A percentile compares a stretch with the other conserved stretches of the same genome.
These are phyloP conservation scores for Massarina eburnea DNA, from an alignment of 2,329 filamentous ascomycete genomes.

Conservation along the genomic window DNA sequence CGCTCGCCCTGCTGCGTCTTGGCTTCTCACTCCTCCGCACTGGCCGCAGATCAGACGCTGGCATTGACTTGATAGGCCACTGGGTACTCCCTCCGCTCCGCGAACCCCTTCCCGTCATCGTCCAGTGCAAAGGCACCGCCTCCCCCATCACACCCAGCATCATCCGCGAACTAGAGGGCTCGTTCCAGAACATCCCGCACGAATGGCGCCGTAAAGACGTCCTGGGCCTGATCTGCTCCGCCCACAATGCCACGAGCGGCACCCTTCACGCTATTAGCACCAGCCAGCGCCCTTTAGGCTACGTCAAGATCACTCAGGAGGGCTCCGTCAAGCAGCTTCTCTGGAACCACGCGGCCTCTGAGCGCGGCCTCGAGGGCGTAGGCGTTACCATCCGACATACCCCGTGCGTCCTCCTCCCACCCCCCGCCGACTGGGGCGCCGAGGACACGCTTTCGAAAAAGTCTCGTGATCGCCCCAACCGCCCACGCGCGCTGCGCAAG, in stretches of 20 bases:
- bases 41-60: conserved; percentile 67
- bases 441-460: neutral
- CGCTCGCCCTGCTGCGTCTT: conserved; percentile 57
- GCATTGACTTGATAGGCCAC: conserved; percentile 72
- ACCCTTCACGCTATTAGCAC: conserved; percentile 70
- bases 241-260: conserved; percentile 73
- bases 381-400: conserved; percentile 40
- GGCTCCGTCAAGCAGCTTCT: conserved; percentile 68
- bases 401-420: conserved; percentile 15
- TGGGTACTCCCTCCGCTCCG: conserved; percentile 58
- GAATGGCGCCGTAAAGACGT: conserved; percentile 68
- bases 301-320: conserved; percentile 60
- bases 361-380: conserved; percentile 62
- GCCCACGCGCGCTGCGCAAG: conserved; percentile 6
- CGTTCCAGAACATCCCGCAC: conserved; percentile 70
- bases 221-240: conserved; percentile 71
- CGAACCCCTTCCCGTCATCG: conserved; percentile 47
- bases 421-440: conserved; percentile 8
- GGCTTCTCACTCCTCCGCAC: conserved; percentile 67
- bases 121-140: conserved; percentile 70
- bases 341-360: conserved; percentile 69
- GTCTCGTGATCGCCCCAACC: neutral
- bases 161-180: conserved; percentile 77
- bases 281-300: conserved; percentile 72
- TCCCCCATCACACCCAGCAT: conserved; percentile 56